Evolutionary conservation across 768 basidiomycete species (phyloP).

Genomic region (Pulveroboletus sp.): DNA sequence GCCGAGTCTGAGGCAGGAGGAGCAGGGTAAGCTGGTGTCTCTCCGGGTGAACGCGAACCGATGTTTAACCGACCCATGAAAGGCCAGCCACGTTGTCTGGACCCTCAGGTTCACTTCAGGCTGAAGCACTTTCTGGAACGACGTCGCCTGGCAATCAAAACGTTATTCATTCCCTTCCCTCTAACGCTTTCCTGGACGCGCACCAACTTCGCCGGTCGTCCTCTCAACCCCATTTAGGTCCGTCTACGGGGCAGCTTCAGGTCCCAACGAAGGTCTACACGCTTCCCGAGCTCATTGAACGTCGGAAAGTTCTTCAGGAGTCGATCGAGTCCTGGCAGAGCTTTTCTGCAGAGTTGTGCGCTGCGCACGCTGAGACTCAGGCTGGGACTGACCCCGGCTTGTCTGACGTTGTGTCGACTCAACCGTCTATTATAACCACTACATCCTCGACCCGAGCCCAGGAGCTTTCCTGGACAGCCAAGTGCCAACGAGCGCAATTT

Average conservation of each 20-base stretch:
- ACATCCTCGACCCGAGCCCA: constrained; percentile 6
- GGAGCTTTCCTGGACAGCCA: constrained; percentile 19
- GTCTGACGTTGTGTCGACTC: neutral
- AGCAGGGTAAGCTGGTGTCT: constrained; percentile 14
- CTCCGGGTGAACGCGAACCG: constrained; percentile 3
- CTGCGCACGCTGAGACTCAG: constrained; percentile 8
- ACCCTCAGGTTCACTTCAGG: neutral
- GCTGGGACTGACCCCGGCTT: neutral
- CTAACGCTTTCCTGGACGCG: constrained; percentile 9
- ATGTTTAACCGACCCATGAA: constrained; percentile 8
- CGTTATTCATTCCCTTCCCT: neutral
- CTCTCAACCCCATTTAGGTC: constrained; percentile 26
- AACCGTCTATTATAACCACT: neutral
- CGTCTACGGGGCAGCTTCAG: constrained; percentile 10
- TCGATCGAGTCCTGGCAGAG: constrained; percentile 24
- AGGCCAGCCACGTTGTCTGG: constrained; percentile 9
- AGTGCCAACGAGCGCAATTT: constrained; percentile 22
- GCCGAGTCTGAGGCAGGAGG: neutral
- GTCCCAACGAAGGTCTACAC: constrained; percentile 20
- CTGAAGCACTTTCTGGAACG: constrained; percentile 4
- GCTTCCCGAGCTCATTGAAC: constrained; percentile 24
- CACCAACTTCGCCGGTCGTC: constrained; percentile 26
- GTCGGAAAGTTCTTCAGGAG: constrained; percentile 22
- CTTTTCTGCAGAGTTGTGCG: constrained; percentile 17
- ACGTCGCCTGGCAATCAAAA: neutral